A percentile compares a stretch with the other conserved stretches of the same genome.
Evolutionary conservation across 2,329 filamentous ascomycete species (phyloP).

Genomic region (Harringtonia aguacate): DNA sequence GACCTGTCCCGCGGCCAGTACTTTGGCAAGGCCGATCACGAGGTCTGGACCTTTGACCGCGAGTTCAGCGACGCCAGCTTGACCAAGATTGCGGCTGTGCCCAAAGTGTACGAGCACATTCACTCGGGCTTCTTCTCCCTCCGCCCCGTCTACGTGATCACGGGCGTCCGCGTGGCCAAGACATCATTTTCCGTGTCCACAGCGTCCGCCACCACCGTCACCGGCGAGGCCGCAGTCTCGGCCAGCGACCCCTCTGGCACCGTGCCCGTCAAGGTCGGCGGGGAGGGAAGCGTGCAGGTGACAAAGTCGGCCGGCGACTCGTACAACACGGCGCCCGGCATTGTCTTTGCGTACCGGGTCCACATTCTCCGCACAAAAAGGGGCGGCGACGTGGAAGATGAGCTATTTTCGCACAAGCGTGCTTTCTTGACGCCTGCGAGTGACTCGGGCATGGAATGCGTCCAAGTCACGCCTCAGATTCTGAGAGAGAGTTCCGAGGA

Average conservation of each 20-base stretch:
- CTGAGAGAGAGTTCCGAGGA: neutral
- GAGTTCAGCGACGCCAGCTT: neutral
- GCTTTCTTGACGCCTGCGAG: neutral
- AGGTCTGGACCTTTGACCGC: neutral
- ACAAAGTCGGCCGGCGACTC: neutral
- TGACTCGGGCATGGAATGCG: too few relatives aligned
- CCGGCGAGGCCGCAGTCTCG: neutral
- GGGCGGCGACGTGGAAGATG: neutral
- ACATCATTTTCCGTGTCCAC: neutral
- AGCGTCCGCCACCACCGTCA: neutral
- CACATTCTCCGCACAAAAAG: neutral
- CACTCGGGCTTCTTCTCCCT: neutral
- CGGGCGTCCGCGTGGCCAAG: neutral
- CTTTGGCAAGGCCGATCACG: neutral
- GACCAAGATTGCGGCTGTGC: neutral
- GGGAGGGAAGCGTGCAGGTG: neutral
- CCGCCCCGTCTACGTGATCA: neutral
- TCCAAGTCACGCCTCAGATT: neutral
- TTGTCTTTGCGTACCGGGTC: neutral
- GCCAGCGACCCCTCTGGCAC: neutral
- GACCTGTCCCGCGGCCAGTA: neutral
- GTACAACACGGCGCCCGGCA: neutral
- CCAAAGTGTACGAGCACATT: neutral
- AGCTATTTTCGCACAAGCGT: neutral
- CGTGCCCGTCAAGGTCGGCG: neutral